phyloP scores from a whole-genome alignment of 805 yeast species.

The Zygosaccharomyces gambellarensis region DNA sequence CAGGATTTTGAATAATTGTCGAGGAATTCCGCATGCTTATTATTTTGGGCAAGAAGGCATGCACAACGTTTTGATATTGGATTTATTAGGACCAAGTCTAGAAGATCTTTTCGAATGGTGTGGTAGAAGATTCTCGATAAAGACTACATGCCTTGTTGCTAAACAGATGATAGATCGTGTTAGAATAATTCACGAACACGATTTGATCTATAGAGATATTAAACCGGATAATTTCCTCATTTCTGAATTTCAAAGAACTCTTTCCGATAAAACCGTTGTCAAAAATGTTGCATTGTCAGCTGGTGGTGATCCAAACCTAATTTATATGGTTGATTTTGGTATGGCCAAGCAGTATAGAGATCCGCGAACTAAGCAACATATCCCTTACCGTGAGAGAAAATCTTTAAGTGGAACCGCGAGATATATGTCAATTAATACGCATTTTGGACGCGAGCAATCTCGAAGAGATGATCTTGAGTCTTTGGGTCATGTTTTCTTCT shows the following conservation, averaged over 20 bases:
- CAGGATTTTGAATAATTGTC: conserved; percentile 60
- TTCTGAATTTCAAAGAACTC: conserved; percentile 29
- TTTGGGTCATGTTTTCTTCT: conserved; percentile 76
- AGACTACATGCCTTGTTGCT: conserved; percentile 70
- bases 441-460: conserved; percentile 76
- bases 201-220: conserved; percentile 73
- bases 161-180: conserved; percentile 72
- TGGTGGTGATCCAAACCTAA: conserved; percentile 55
- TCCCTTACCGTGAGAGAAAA: conserved; percentile 76
- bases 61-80: conserved; percentile 72
- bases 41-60: conserved; percentile 84
- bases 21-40: conserved; percentile 78
- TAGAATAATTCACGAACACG: conserved; percentile 70
- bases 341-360: conserved; percentile 85
- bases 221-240: conserved; percentile 80
- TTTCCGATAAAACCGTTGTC: conserved; percentile 15
- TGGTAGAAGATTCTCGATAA: conserved; percentile 64
- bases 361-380: conserved; percentile 73
- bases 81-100: conserved; percentile 71
- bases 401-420: conserved; percentile 82
- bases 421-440: conserved; percentile 86
- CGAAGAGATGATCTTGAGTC: conserved; percentile 81
- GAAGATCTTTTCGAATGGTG: conserved; percentile 89
- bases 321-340: conserved; percentile 76
- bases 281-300: conserved; percentile 48